Evolutionary conservation across 2,329 filamentous ascomycete genomes (phyloP).

Genomic region (Pseudodiploospora longispora): DNA sequence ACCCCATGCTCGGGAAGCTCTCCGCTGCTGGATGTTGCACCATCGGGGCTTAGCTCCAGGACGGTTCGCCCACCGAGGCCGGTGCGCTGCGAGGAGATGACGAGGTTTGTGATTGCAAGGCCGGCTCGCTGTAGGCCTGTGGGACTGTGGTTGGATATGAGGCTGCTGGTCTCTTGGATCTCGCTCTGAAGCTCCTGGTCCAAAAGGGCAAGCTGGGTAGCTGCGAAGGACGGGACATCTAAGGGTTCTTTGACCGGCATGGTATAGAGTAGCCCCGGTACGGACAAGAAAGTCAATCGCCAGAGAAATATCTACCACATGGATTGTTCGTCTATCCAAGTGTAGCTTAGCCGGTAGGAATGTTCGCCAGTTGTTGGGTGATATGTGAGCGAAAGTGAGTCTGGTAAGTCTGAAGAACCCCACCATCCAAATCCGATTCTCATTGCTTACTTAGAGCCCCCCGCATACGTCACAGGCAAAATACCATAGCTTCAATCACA

Average conservation of each 20-base stretch:
- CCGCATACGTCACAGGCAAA: no score
- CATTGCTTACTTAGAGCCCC: no score
- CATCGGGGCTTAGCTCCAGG: slow-evolving; percentile 67
- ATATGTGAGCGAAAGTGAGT: no score
- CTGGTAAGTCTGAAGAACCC: no score
- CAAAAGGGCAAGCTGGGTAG: slow-evolving; percentile 62
- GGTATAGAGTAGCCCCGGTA: background rate
- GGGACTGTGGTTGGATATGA: slow-evolving; percentile 62
- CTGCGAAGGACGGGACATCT: slow-evolving; percentile 61
- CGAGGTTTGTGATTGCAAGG: slow-evolving; percentile 70
- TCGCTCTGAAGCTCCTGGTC: slow-evolving; percentile 65
- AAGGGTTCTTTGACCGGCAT: slow-evolving; percentile 36
- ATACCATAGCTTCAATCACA: no score
- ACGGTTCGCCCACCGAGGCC: slow-evolving; percentile 88
- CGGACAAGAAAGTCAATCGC: no score
- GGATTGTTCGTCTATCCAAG: no score
- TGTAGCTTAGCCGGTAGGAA: no score
- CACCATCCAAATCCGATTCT: no score
- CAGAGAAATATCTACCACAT: no score
- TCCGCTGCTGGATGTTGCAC: slow-evolving; percentile 48
- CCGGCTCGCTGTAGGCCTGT: slow-evolving; percentile 64
- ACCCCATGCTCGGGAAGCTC: slow-evolving; percentile 69
- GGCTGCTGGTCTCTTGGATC: slow-evolving; percentile 57
- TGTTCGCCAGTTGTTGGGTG: no score
- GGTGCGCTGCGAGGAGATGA: slow-evolving; percentile 68